A percentile compares a stretch with the other conserved stretches of the same genome.
phyloP scores from a whole-genome alignment of 306 rosid genomes.

The Notholithocarpus densiflorus region DNA sequence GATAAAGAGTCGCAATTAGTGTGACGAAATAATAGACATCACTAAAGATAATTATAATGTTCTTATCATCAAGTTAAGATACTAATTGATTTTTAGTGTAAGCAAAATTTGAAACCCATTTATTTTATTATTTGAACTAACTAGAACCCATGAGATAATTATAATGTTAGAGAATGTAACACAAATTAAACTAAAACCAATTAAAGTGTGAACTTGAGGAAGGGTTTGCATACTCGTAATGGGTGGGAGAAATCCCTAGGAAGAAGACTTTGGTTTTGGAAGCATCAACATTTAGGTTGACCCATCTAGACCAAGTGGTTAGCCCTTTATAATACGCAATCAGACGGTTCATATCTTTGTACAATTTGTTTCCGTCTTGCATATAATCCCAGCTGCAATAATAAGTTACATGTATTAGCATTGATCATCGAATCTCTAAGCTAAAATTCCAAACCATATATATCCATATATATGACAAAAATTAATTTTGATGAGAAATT shows the following conservation, averaged over 20 bases:
- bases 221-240: conserved; percentile 59
- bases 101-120: too few species aligned
- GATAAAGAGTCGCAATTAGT: too few species aligned
- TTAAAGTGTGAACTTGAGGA: neutral
- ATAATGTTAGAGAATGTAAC: too few species aligned
- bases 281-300: conserved; percentile 58
- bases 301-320: conserved; percentile 86
- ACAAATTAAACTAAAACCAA: neutral
- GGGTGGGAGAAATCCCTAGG: conserved; percentile 88
- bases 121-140: too few species aligned
- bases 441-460: too few species aligned
- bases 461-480: too few species aligned
- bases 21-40: neutral
- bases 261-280: conserved; percentile 81
- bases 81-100: too few species aligned
- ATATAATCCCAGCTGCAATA: conserved; percentile 74
- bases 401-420: neutral
- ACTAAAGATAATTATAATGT: neutral
- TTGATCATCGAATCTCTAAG: too few species aligned
- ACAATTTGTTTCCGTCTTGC: conserved; percentile 43
- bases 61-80: too few species aligned
- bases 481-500: neutral
- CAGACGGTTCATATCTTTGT: conserved; percentile 80
- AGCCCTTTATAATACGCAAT: conserved; percentile 77
- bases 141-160: neutral